Percentiles rank a stretch among this genome's conserved stretches.
phyloP scores from a whole-genome alignment of 2,329 filamentous ascomycete genomes.

The Alternaria consortialis region DNA sequence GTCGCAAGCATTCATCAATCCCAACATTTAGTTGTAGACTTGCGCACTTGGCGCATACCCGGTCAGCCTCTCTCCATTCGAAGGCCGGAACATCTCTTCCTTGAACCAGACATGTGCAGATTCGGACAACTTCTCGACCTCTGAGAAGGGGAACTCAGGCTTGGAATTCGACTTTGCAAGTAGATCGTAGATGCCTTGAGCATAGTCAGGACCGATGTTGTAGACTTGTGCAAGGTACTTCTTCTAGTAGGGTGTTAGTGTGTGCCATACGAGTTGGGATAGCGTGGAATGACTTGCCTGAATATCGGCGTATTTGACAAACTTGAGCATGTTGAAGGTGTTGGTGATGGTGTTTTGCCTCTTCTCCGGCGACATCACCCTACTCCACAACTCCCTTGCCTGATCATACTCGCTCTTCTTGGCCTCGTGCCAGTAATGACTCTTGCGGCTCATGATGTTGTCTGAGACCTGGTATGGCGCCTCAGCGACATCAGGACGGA shows the following conservation, averaged over 20 bases:
- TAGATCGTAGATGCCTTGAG: slow-evolving; percentile 58
- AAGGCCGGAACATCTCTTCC: slow-evolving; percentile 57
- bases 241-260: slow-evolving; percentile 36
- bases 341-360: slow-evolving; percentile 60
- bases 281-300: slow-evolving; percentile 41
- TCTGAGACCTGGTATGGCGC: slow-evolving; percentile 61
- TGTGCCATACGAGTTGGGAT: not conserved
- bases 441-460: slow-evolving; percentile 61
- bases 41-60: slow-evolving; percentile 47
- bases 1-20: not conserved
- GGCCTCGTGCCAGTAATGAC: slow-evolving; percentile 65
- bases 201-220: slow-evolving; percentile 59
- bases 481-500: slow-evolving; percentile 62
- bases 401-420: slow-evolving; percentile 64
- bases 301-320: slow-evolving; percentile 57
- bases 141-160: slow-evolving; percentile 56
- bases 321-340: slow-evolving; percentile 57
- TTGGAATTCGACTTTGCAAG: slow-evolving; percentile 56
- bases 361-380: slow-evolving; percentile 59
- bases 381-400: slow-evolving; percentile 58
- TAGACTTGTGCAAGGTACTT: slow-evolving; percentile 64
- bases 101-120: slow-evolving; percentile 58
- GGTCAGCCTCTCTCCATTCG: slow-evolving; percentile 50
- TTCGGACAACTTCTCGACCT: slow-evolving; percentile 58
- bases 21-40: slow-evolving; percentile 13